Evolutionary conservation across 768 basidiomycete genomes (phyloP).

Genomic region (Hypholoma sublateritium): DNA sequence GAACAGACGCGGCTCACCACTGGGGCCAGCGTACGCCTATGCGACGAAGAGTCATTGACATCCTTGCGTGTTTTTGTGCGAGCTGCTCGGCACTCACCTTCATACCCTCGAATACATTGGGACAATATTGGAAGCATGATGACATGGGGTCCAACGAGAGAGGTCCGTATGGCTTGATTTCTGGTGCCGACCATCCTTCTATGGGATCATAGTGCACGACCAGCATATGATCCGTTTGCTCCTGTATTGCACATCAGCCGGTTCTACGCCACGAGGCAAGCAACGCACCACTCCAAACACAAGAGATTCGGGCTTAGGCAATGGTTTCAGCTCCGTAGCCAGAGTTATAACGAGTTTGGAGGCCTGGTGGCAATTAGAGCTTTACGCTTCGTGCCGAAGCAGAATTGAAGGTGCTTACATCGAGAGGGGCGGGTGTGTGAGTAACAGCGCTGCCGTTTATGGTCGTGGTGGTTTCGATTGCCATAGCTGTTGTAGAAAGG

Average conservation of each 20-base stretch:
- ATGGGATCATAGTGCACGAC: constrained; percentile 59
- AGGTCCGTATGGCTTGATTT: constrained; percentile 75
- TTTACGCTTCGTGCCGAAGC: neutral
- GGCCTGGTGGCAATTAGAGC: constrained; percentile 36
- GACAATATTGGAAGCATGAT: constrained; percentile 85
- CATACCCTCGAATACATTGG: constrained; percentile 87
- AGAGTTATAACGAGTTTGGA: constrained; percentile 51
- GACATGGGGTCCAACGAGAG: constrained; percentile 67
- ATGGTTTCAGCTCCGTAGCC: constrained; percentile 46
- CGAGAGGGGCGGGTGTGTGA: constrained; percentile 11
- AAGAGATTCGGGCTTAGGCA: constrained; percentile 48
- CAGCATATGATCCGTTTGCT: constrained; percentile 81
- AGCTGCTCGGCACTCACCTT: constrained; percentile 39
- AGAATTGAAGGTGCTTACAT: constrained; percentile 1
- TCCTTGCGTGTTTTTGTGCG: neutral
- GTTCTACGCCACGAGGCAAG: neutral
- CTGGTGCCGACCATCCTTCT: constrained; percentile 69
- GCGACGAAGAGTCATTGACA: neutral
- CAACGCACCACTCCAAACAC: constrained; percentile 56
- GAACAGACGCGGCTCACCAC: constrained; percentile 77
- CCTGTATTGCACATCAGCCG: constrained; percentile 28
- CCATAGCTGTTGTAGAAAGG: constrained; percentile 12
- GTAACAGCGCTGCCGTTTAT: neutral
- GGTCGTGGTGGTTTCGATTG: constrained; percentile 10
- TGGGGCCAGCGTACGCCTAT: constrained; percentile 69